A percentile compares a stretch with the other conserved stretches of the same genome.
Conservation (phyloP, 2,329 filamentous ascomycete species). For the Penicillium sp. region DNA sequence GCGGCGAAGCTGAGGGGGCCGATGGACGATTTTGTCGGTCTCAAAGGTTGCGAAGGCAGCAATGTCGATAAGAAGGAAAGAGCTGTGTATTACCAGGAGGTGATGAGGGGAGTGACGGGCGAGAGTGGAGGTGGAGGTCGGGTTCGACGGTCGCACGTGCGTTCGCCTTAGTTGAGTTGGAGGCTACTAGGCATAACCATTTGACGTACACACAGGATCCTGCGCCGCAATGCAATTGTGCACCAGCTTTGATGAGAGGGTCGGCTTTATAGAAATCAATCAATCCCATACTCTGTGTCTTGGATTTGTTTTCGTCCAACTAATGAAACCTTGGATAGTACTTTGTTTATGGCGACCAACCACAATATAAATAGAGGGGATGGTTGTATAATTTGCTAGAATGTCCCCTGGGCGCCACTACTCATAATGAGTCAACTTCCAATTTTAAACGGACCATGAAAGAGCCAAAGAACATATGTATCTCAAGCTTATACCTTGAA, state of each 20-base stretch:
- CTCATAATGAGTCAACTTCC: too few relatives aligned
- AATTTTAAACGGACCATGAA: too few relatives aligned
- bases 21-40: conserved; percentile 3
- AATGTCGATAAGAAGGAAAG: not conserved
- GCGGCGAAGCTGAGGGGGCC: conserved; percentile 11
- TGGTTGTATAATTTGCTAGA: too few relatives aligned
- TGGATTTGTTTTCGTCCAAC: not conserved
- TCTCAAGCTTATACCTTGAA: too few relatives aligned
- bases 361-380: too few relatives aligned
- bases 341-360: not conserved
- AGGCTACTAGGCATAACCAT: not conserved
- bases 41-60: conserved; percentile 11
- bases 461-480: too few relatives aligned
- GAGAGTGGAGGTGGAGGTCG: not conserved
- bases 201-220: not conserved
- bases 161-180: not conserved
- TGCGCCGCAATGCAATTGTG: not conserved
- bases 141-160: not conserved
- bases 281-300: not conserved
- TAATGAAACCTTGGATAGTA: not conserved
- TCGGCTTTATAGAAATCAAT: too few relatives aligned
- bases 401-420: too few relatives aligned
- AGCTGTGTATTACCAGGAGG: not conserved
- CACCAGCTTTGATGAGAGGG: not conserved
- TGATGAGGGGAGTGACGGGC: not conserved